Base-by-base conservation (phyloP, 768 basidiomycete species). In the Boletus vermiculosoides region DNA sequence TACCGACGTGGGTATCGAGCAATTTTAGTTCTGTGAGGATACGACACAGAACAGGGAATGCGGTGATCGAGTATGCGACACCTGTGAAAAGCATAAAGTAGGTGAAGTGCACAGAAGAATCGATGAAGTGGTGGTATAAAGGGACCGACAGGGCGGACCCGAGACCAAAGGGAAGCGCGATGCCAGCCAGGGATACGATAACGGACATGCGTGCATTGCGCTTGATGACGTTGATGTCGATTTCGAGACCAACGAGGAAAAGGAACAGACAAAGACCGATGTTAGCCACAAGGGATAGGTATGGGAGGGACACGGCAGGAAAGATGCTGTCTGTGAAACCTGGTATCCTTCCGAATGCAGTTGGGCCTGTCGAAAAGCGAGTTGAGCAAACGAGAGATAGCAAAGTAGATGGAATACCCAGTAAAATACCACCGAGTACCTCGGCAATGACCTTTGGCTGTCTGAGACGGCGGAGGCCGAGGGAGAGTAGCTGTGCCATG, bases 21-120 rank as follows among this genome's bases (percentile, higher is more conserved):
- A 99, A 77, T 71, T 94, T 94, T 54, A 96, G 83, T 68, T 97
- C 94, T 2, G 89, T 90, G 45, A 98, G 77, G 72, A 97, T 90
- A 59, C 94, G 81, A 71, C 90, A 92, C 8, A 94, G 77, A 2
- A 94, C 88, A 1, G 92, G 91, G 60, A 93, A 91, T 0, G 90
- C 91, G 0, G 90, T 92, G 65, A 93, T 93, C 4, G 88, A 87
- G 74, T 87, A 94, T 1, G 94, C 93, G 22, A 95, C 92, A 15
- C 92, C 94, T 11, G 90, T 86, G 73, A 98, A 98, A 37, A 99
- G 84, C 83, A 97, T 86, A 72, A 98, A 98, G 69, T 96, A 80
- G 0, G 91, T 87, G 71, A 94, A 96, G 51, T 85, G 79, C 48
- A 87, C 79, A 45, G 73, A 76, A 1, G 75, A 71, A 66, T 87